These are phyloP conservation scores for Phaeosphaeriaceae sp. DNA, from an alignment of 2,329 filamentous ascomycete genomes.

Conservation along the genomic window DNA sequence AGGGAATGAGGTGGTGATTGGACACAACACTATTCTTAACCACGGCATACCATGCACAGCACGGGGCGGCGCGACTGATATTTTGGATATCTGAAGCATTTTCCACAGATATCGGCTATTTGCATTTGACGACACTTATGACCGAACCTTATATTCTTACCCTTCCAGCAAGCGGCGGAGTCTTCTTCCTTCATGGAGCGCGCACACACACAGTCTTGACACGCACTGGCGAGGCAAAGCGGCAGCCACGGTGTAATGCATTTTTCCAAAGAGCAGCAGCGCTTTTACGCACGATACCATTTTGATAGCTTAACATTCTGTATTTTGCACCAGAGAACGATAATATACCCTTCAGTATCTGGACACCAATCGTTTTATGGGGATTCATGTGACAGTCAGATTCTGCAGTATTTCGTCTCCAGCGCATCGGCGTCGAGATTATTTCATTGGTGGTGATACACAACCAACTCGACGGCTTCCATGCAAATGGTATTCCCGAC, in stretches of 20 bases:
- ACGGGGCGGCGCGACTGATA: conserved; percentile 36
- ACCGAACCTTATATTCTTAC: conserved; percentile 27
- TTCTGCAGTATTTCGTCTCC: not conserved
- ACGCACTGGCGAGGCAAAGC: not conserved
- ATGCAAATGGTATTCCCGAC: no score
- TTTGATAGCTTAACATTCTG: conserved; percentile 32
- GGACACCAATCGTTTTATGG: not conserved
- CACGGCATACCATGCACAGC: conserved; percentile 17
- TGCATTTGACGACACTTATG: conserved; percentile 45
- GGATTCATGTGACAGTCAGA: not conserved
- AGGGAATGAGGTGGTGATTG: conserved; percentile 35
- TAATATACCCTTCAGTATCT: conserved; percentile 11
- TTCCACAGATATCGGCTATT: conserved; percentile 36
- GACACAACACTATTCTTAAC: conserved; percentile 1
- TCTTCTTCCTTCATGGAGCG: conserved; percentile 11
- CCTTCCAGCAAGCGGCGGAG: conserved; percentile 16
- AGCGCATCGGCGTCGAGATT: not conserved
- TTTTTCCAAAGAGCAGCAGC: conserved; percentile 30
- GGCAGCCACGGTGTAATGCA: conserved; percentile 38
- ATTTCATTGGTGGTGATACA: not conserved
- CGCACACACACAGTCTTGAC: conserved; percentile 2
- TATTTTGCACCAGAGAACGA: conserved; percentile 22
- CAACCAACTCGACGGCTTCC: not conserved
- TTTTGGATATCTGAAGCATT: conserved; percentile 43
- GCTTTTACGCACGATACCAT: conserved; percentile 48